Percentiles rank a stretch among this genome's conserved stretches.
Evolutionary conservation across 371 early-diverging fungal species (phyloP).

Genomic region (Mucor plumbeus): DNA sequence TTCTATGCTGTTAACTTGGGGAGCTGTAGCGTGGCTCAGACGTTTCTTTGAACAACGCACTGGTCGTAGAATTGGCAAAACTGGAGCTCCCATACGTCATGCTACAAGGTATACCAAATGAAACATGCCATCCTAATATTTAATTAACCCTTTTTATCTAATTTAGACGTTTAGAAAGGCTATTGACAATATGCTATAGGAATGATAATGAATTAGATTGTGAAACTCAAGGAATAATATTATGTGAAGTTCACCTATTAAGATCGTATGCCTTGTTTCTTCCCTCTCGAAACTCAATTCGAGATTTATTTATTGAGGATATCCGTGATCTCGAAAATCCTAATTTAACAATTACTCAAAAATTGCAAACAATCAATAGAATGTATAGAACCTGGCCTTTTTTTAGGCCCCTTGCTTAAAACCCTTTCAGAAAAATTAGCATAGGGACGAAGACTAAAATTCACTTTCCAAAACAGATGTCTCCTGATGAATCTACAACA

Average conservation of each 20-base stretch:
- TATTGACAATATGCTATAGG: conserved; percentile 27
- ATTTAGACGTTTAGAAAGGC: conserved; percentile 52
- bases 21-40: conserved; percentile 47
- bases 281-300: conserved; percentile 53
- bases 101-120: conserved; percentile 36
- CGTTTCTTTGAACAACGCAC: conserved; percentile 34
- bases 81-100: conserved; percentile 42
- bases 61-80: conserved; percentile 25
- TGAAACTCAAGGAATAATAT: conserved; percentile 70
- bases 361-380: conserved; percentile 62
- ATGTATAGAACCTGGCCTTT: conserved; percentile 65
- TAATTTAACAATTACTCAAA: conserved; percentile 60
- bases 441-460: too few species aligned
- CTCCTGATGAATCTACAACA: too few species aligned
- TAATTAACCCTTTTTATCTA: not conserved
- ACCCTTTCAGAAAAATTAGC: too few species aligned
- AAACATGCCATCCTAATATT: not conserved
- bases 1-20: conserved; percentile 63
- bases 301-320: conserved; percentile 71
- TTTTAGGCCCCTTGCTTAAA: conserved; percentile 12
- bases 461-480: too few species aligned
- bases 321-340: conserved; percentile 74
- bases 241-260: conserved; percentile 70
- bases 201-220: conserved; percentile 43
- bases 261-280: conserved; percentile 53